phyloP scores from a whole-genome alignment of 495 filamentous ascomycete genomes.

The Amorphotheca resinae region DNA sequence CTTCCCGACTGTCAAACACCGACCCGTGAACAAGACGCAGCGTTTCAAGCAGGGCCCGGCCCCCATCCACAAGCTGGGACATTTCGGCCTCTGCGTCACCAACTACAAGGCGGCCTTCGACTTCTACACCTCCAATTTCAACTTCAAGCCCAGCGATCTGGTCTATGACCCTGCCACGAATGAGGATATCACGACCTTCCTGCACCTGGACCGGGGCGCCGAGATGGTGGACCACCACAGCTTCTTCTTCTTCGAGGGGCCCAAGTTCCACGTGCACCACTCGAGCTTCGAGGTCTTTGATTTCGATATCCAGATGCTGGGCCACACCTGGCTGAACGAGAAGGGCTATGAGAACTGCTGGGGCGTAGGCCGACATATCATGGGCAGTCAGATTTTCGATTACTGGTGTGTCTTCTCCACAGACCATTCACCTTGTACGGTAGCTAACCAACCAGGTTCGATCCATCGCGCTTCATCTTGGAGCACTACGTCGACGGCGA shows the following conservation, averaged over 20 bases:
- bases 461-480: constrained; percentile 47
- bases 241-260: constrained; percentile 53
- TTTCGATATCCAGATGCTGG: constrained; percentile 61
- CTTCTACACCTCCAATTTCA: constrained; percentile 59
- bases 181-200: constrained; percentile 45
- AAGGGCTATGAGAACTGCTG: constrained; percentile 57
- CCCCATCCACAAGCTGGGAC: constrained; percentile 61
- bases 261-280: constrained; percentile 54
- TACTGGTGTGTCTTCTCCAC: constrained; percentile 53
- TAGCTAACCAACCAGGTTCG: too few species aligned
- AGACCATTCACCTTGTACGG: too few species aligned
- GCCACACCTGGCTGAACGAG: constrained; percentile 55
- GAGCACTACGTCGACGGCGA: constrained; percentile 64
- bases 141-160: constrained; percentile 45
- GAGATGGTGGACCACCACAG: constrained; percentile 56
- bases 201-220: constrained; percentile 49
- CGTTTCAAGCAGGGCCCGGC: constrained; percentile 53
- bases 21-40: constrained; percentile 33
- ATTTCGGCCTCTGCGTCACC: constrained; percentile 53
- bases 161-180: constrained; percentile 35
- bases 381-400: constrained; percentile 56
- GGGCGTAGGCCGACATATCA: constrained; percentile 59
- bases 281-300: constrained; percentile 64
- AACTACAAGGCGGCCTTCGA: constrained; percentile 42
- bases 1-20: constrained; percentile 35